Evolutionary conservation across 2,329 filamentous ascomycete species (phyloP), one percentile per base, ranked within the genome.

Genomic region (Sporothrix protearum): DNA sequence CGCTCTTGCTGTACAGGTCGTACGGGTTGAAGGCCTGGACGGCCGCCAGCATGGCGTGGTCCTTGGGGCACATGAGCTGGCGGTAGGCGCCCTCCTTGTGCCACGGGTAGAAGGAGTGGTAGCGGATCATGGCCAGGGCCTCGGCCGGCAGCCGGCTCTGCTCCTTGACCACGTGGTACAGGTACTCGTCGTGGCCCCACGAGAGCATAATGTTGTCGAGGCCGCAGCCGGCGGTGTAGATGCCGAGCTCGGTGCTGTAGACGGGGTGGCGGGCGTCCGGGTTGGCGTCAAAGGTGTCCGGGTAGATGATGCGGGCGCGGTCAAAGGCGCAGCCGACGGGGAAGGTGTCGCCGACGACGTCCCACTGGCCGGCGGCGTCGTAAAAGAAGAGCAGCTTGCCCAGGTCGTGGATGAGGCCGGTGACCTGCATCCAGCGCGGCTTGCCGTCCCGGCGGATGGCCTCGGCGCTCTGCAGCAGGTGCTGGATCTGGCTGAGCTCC

Each of bases 71-170:
- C 93, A 97, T 97, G 80, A 97, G 87, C 81, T 93, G 88, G 73
- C 82, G 81, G 82, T 97, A 97, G 7, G 92, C 93, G 70, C 90
- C 91, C 80, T 91, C 90, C 73, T 86, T 88, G 82, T 97, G 94
- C 94, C 93, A 97, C 19, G 94, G 91, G 82, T 97, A 97, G 82
- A 97, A 97, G 6, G 90, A 93, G 82, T 97, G 94, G 82, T 96
- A 97, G 71, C 94, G 86, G 79, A 97, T 96, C 92, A 97, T 97
- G 73, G 93, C 94, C 12, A 97, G 86, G 0, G 91, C 92, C 85
- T 97, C 93, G 63, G 87, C 85, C 0, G 94, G 94, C 57, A 97
- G 85, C 0, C 84, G 91, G 66, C 87, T 91, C 84, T 97, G 93
- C 74, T 92, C 90, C 84, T 93, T 94, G 81, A 92, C 89, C 73